Percentiles rank a stretch among this genome's conserved stretches.
phyloP scores from a whole-genome alignment of 2,329 filamentous ascomycete species.

The Ophiostoma australiae region DNA sequence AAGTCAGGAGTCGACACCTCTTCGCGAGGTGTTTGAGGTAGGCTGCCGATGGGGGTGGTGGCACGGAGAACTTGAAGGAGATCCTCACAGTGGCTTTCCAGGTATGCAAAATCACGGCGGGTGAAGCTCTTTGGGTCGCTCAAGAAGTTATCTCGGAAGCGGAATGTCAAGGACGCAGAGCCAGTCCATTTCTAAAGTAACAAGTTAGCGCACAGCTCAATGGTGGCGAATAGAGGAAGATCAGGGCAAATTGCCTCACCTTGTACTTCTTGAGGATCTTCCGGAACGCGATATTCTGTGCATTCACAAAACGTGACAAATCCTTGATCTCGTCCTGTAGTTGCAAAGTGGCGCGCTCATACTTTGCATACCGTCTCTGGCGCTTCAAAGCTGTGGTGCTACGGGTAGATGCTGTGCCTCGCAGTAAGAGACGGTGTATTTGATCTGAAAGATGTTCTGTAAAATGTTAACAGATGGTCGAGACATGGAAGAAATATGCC shows the following conservation, averaged over 20 bases:
- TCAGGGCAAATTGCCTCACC: constrained; percentile 39
- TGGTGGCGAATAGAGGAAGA: not conserved
- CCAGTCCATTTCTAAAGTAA: constrained; percentile 68
- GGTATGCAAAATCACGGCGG: constrained; percentile 55
- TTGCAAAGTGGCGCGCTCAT: constrained; percentile 47
- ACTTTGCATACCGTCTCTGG: constrained; percentile 50
- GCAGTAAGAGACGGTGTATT: constrained; percentile 45
- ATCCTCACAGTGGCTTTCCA: constrained; percentile 49
- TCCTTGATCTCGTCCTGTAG: constrained; percentile 68
- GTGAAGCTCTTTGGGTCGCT: constrained; percentile 67
- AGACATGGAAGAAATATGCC: not conserved
- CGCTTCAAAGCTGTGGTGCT: constrained; percentile 41
- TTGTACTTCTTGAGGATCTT: constrained; percentile 80
- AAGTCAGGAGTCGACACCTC: constrained; percentile 33
- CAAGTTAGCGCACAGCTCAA: not conserved
- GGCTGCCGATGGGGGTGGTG: constrained; percentile 40
- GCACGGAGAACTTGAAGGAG: constrained; percentile 45
- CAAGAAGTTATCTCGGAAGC: constrained; percentile 64
- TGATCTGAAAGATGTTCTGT: constrained; percentile 47
- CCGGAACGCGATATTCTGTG: constrained; percentile 69
- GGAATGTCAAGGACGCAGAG: constrained; percentile 57
- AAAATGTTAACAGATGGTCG: constrained; percentile 1
- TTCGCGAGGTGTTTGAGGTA: constrained; percentile 28
- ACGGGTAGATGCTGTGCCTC: constrained; percentile 36
- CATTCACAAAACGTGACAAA: constrained; percentile 65